Evolutionary conservation across 2,329 filamentous ascomycete genomes (phyloP).

Genomic region (Neonectria punicea): DNA sequence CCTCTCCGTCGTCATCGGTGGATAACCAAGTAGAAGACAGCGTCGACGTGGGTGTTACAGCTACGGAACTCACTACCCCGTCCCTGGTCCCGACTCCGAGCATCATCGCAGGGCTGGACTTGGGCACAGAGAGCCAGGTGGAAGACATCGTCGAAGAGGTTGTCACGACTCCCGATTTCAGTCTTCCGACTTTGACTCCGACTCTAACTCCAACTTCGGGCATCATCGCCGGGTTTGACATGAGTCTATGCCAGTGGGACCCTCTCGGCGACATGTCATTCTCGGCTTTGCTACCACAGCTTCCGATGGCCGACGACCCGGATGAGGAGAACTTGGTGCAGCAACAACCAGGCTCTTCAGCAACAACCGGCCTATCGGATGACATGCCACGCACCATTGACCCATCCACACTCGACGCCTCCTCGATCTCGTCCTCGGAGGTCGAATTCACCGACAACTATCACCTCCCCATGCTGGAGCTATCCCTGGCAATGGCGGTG

Average conservation of each 20-base stretch:
- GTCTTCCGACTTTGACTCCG: constrained; percentile 10
- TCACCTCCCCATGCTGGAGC: constrained; percentile 58
- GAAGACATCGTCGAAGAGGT: constrained; percentile 12
- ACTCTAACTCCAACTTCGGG: constrained; percentile 13
- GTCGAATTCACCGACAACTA: constrained; percentile 57
- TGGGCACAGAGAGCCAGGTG: constrained; percentile 11
- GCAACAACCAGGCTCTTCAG: constrained; percentile 11
- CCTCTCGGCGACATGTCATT: constrained; percentile 32
- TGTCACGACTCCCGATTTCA: constrained; percentile 5
- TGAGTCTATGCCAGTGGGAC: constrained; percentile 39
- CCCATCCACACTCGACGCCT: constrained; percentile 34
- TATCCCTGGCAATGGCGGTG: constrained; percentile 60
- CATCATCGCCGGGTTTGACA: constrained; percentile 35
- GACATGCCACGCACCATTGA: constrained; percentile 34
- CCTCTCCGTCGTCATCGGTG: constrained; percentile 11
- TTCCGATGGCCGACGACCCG: constrained; percentile 18
- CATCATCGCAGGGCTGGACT: constrained; percentile 14
- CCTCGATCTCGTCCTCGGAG: constrained; percentile 34
- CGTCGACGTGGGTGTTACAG: constrained; percentile 1
- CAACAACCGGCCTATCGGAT: constrained; percentile 2
- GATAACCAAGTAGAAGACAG: constrained; percentile 22
- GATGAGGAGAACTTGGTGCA: constrained; percentile 11
- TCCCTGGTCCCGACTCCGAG: constrained; percentile 21
- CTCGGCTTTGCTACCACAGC: constrained; percentile 30
- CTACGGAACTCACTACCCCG: constrained; percentile 9